Conservation (phyloP, 2,329 filamentous ascomycete genomes). For the Mariannaea sp. region DNA sequence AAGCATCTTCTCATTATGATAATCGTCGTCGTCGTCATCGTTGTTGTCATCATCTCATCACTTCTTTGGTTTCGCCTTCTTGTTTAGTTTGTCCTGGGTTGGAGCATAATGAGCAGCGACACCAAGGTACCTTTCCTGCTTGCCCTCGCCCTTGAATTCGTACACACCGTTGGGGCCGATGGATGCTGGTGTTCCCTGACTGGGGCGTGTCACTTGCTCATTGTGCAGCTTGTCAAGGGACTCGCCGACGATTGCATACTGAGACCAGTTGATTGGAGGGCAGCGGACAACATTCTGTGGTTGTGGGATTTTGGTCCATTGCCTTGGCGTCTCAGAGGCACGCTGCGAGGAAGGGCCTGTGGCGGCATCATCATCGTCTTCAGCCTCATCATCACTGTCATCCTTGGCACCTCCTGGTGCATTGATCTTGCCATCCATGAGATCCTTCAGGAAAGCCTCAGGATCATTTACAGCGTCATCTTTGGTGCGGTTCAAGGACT, state of each 20-base stretch:
- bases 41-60: constrained; percentile 32
- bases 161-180: constrained; percentile 53
- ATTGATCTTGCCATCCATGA: constrained; percentile 65
- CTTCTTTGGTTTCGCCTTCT: constrained; percentile 44
- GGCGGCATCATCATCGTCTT: constrained; percentile 35
- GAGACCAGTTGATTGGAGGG: constrained; percentile 91
- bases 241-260: constrained; percentile 84
- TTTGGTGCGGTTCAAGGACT: constrained; percentile 70
- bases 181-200: constrained; percentile 56
- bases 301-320: constrained; percentile 71
- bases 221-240: constrained; percentile 83
- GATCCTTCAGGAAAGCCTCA: constrained; percentile 70
- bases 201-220: constrained; percentile 73
- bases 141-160: constrained; percentile 54
- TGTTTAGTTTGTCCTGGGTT: constrained; percentile 53
- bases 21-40: constrained; percentile 21
- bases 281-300: constrained; percentile 84
- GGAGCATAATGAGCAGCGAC: constrained; percentile 63
- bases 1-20: too few relatives aligned
- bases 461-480: constrained; percentile 72
- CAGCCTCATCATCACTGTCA: constrained; percentile 30
- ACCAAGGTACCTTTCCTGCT: constrained; percentile 53
- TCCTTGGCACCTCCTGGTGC: constrained; percentile 24
- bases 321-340: constrained; percentile 32
- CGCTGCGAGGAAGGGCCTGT: constrained; percentile 32